Percentiles rank a stretch among this genome's conserved stretches.
These are phyloP conservation scores for Vanrija sp. DNA, from an alignment of 1,284 basidiomycete genomes.

Conservation along the genomic window DNA sequence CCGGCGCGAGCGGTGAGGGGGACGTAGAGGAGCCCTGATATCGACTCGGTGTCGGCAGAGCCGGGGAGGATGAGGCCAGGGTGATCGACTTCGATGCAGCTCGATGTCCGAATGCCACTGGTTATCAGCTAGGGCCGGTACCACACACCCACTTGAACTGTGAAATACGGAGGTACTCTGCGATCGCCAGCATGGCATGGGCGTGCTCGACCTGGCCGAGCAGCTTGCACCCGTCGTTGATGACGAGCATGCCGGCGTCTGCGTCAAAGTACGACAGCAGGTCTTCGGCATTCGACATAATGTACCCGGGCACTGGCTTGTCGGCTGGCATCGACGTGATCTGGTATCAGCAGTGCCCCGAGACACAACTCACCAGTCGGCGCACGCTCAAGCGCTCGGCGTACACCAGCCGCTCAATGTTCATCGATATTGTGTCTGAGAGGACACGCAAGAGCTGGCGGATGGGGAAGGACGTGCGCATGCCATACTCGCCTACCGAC, in stretches of 20 bases:
- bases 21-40: constrained; percentile 75
- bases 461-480: constrained; percentile 79
- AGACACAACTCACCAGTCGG: background rate
- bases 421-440: constrained; percentile 76
- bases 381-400: constrained; percentile 55
- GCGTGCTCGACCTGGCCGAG: constrained; percentile 66
- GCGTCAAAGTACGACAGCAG: constrained; percentile 77
- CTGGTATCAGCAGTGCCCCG: constrained; percentile 60
- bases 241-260: constrained; percentile 76
- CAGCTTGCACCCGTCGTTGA: constrained; percentile 81
- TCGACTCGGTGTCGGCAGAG: constrained; percentile 58
- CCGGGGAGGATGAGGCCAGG: constrained; percentile 67
- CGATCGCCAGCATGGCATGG: constrained; percentile 78
- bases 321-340: constrained; percentile 87
- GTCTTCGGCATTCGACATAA: constrained; percentile 82
- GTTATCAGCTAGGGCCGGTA: constrained; percentile 52
- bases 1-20: constrained; percentile 65
- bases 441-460: constrained; percentile 75
- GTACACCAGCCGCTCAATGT: constrained; percentile 77
- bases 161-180: constrained; percentile 77
- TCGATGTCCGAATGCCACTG: constrained; percentile 55
- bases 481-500: constrained; percentile 70
- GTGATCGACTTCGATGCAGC: constrained; percentile 66
- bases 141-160: constrained; percentile 51
- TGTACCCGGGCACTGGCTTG: constrained; percentile 68